phyloP scores from a whole-genome alignment of 2,329 filamentous ascomycete genomes.

The Rhynchosporium secalis region DNA sequence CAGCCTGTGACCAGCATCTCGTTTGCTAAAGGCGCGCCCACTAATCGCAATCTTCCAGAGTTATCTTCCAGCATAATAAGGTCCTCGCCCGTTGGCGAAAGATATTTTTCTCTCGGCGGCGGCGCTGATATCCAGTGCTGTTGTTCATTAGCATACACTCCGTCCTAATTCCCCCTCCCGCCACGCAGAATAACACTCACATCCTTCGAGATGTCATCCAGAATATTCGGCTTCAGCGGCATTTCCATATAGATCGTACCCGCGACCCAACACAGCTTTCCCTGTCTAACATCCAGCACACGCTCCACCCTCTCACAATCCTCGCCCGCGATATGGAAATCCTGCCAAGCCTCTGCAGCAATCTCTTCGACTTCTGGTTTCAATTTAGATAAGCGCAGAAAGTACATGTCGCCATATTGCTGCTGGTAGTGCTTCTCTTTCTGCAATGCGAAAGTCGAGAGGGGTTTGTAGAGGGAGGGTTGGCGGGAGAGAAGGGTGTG shows the following conservation, averaged over 20 bases:
- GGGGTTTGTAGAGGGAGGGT: slow-evolving; percentile 67
- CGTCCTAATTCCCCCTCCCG: neutral
- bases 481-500: slow-evolving; percentile 50
- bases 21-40: slow-evolving; percentile 66
- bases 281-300: slow-evolving; percentile 93
- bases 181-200: slow-evolving; percentile 49
- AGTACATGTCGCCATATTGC: slow-evolving; percentile 98
- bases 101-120: slow-evolving; percentile 74
- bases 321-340: slow-evolving; percentile 76
- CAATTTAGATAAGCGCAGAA: slow-evolving; percentile 81
- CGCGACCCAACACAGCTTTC: slow-evolving; percentile 90
- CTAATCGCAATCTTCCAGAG: slow-evolving; percentile 80
- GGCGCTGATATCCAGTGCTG: slow-evolving; percentile 89
- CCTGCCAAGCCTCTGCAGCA: slow-evolving; percentile 74
- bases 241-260: slow-evolving; percentile 98
- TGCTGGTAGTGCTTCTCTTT: slow-evolving; percentile 79
- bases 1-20: slow-evolving; percentile 86
- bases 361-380: slow-evolving; percentile 78
- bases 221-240: slow-evolving; percentile 90
- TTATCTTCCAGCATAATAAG: slow-evolving; percentile 91
- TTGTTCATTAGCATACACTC: slow-evolving; percentile 18
- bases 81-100: slow-evolving; percentile 58
- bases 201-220: slow-evolving; percentile 93
- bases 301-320: slow-evolving; percentile 74
- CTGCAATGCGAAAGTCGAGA: slow-evolving; percentile 72